These are phyloP conservation scores for Dictyostelium discoideum DNA, from an alignment of 78 protist species.

Conservation along the genomic window dicty_2.7 NC_007089.4:3868001-3868500, in stretches of 20 bases:
- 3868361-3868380: conserved; percentile 21
- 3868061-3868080: neutral
- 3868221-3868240: conserved; percentile 45
- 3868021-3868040: neutral
- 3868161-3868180: conserved; percentile 20
- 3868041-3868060: neutral
- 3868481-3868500: neutral
- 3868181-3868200: neutral
- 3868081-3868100: conserved; percentile 33
- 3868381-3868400: conserved; percentile 47
- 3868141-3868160: conserved; percentile 40
- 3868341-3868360: conserved; percentile 40
- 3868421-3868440: conserved; percentile 10
- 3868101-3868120: conserved; percentile 31
- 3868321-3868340: conserved; percentile 12
- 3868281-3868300: conserved; percentile 35
- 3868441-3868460: neutral
- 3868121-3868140: conserved; percentile 21
- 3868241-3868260: neutral
- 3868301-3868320: conserved; percentile 40
- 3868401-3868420: conserved; percentile 2
- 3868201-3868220: conserved; percentile 42
- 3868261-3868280: neutral
- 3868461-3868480: neutral
- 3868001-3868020: conserved; percentile 46